These are phyloP conservation scores for Penicillium rolfsii DNA, from an alignment of 2,329 filamentous ascomycete species.

Conservation along the genomic window DNA sequence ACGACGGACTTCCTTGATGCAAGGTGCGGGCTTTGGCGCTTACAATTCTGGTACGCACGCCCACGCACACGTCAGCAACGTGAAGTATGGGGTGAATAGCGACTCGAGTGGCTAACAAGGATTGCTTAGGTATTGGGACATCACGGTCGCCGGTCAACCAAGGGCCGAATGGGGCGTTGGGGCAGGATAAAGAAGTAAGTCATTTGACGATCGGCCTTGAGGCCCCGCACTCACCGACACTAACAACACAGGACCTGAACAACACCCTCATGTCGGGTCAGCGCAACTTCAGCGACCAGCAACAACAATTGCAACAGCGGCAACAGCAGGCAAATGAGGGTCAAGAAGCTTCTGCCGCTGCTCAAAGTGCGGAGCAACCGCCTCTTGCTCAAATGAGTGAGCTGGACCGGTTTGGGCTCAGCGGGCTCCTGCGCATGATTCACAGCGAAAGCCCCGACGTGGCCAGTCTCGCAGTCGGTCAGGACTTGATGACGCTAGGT, in stretches of 20 bases:
- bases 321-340: slow-evolving; percentile 42
- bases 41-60: slow-evolving; percentile 43
- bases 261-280: slow-evolving; percentile 40
- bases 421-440: slow-evolving; percentile 62
- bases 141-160: slow-evolving; percentile 50
- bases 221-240: slow-evolving; percentile 21
- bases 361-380: slow-evolving; percentile 43
- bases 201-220: slow-evolving; percentile 17
- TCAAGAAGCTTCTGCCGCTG: slow-evolving; percentile 39
- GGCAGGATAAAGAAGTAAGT: slow-evolving; percentile 47
- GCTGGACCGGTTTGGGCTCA: slow-evolving; percentile 62
- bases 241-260: slow-evolving; percentile 39
- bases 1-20: slow-evolving; percentile 55
- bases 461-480: slow-evolving; percentile 61
- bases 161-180: slow-evolving; percentile 46
- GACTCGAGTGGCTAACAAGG: slow-evolving; percentile 21
- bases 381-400: slow-evolving; percentile 62
- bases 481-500: slow-evolving; percentile 66
- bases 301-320: slow-evolving; percentile 41
- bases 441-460: slow-evolving; percentile 57
- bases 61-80: slow-evolving; percentile 34
- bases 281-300: slow-evolving; percentile 36
- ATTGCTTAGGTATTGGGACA: slow-evolving; percentile 37
- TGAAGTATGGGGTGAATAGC: slow-evolving; percentile 14
- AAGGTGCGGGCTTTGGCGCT: slow-evolving; percentile 51